Percentiles rank a stretch among this genome's conserved stretches.
These are phyloP conservation scores for Epichloe sylvatica DNA, from an alignment of 2,329 filamentous ascomycete species.

Conservation along the genomic window DNA sequence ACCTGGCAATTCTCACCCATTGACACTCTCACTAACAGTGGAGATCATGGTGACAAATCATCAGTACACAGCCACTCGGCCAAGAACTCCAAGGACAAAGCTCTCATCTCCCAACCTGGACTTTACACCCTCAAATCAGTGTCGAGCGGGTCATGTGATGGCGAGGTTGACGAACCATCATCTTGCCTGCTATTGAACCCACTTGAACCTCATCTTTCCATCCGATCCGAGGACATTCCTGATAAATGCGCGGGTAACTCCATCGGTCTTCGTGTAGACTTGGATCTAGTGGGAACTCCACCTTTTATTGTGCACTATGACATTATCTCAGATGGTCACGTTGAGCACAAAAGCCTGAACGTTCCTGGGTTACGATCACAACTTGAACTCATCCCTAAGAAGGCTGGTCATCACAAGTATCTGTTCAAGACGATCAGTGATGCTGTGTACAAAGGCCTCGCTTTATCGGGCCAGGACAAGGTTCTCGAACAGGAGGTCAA, in stretches of 20 bases:
- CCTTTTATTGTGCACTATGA: conserved; percentile 77
- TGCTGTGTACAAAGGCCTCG: conserved; percentile 57
- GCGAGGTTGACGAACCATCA: conserved; percentile 83
- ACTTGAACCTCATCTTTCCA: conserved; percentile 63
- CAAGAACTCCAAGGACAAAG: conserved; percentile 47
- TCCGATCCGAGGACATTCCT: conserved; percentile 68
- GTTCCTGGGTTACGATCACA: conserved; percentile 68
- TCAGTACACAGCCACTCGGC: conserved; percentile 44
- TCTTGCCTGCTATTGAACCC: conserved; percentile 90
- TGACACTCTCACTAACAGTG: conserved; percentile 51
- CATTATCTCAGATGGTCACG: conserved; percentile 47
- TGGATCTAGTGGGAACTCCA: conserved; percentile 84
- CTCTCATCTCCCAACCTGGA: conserved; percentile 61
- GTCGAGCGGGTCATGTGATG: conserved; percentile 65
- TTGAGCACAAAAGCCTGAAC: conserved; percentile 38
- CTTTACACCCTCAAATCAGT: conserved; percentile 76
- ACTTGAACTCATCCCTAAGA: conserved; percentile 65
- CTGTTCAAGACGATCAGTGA: conserved; percentile 72
- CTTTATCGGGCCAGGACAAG: conserved; percentile 46
- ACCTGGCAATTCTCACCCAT: conserved; percentile 73
- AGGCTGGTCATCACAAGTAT: conserved; percentile 78
- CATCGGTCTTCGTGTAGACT: conserved; percentile 73
- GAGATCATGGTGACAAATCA: conserved; percentile 51
- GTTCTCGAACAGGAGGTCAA: conserved; percentile 80
- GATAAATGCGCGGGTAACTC: conserved; percentile 94